Base-by-base conservation (phyloP, 2,329 filamentous ascomycete genomes). In the Diaporthe sp. region DNA sequence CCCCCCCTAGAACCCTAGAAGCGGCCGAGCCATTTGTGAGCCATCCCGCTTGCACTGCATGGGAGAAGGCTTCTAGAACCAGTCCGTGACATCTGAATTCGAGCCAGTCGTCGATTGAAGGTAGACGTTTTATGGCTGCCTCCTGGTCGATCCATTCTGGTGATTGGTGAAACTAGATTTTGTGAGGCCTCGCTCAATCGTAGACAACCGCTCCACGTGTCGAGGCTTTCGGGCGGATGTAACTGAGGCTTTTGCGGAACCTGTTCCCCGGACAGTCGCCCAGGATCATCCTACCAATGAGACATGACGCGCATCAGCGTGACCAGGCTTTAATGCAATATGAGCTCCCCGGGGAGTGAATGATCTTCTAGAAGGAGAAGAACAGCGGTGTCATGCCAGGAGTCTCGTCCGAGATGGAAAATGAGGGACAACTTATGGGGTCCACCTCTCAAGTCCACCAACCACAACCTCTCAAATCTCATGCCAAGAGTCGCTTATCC, bases 401-500 rank as follows among this genome's bases (percentile, higher is more conserved):
- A 66, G 27, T 51, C 63, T 66, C 44, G 44, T 22, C 44, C 44
- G 63, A 66, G 63, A 66, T 66, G 63, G 44, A 66, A 66, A 50
- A 66, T 66, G 51, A 66, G 63, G 63, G 63, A 66, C 8, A 66
- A 8, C 32, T 27, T 27, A 66, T 19, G 63, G 58, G 61, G 63
- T 39, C 63, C 32, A 12, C 47, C 32, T 12, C 17, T 51, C 44
- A 66, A 66, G 19, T 66, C 63, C 63, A 66, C 63, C 63, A 66
- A 66, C 51, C 19, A 37, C 9, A 4, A 9, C 44, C 13, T 51
- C 44, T n/a, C 22, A 51, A 66, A 37, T 25, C 13, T 5, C 12
- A 39, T 66, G 63, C 63, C 63, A 66, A 66, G 63, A 66, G 44
- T 66, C 63, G 63, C 30, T 66, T 51, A 66, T 66, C 63, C 63